phyloP scores from a whole-genome alignment of 2,329 filamentous ascomycete species.

The Lojkania enalia region DNA sequence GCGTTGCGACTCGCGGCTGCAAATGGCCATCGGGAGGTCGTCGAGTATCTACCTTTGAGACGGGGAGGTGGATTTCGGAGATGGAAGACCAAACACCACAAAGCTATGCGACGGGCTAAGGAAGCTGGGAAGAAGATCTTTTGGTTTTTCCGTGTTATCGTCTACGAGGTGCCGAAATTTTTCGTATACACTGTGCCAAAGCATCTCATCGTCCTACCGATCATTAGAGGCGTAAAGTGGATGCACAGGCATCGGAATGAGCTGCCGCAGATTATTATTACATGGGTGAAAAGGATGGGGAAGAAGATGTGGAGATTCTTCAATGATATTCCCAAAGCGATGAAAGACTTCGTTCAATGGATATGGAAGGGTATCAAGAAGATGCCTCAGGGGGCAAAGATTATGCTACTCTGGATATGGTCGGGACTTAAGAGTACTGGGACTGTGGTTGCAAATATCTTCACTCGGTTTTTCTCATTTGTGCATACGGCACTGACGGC shows the following conservation, averaged over 20 bases:
- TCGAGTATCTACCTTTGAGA: slow-evolving; percentile 48
- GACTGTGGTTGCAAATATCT: slow-evolving; percentile 4
- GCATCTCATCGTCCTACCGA: slow-evolving; percentile 11
- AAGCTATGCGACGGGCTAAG: slow-evolving; percentile 13
- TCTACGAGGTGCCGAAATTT: slow-evolving; percentile 19
- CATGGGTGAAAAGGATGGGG: slow-evolving; percentile 11
- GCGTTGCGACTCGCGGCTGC: slow-evolving; percentile 52
- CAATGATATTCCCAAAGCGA: neutral
- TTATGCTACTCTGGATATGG: slow-evolving; percentile 18
- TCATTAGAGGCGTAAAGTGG: slow-evolving; percentile 11
- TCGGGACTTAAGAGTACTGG: slow-evolving; percentile 14
- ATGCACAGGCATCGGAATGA: slow-evolving; percentile 13
- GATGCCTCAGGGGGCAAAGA: slow-evolving; percentile 14
- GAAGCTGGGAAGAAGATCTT: slow-evolving; percentile 9
- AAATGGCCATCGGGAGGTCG: slow-evolving; percentile 49
- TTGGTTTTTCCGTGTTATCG: slow-evolving; percentile 11
- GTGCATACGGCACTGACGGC: slow-evolving; percentile 18
- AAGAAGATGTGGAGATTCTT: slow-evolving; percentile 10
- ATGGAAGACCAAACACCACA: slow-evolving; percentile 21
- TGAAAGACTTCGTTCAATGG: slow-evolving; percentile 2
- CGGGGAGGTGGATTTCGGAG: slow-evolving; percentile 27
- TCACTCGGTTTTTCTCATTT: slow-evolving; percentile 17
- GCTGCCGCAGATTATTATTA: slow-evolving; percentile 11
- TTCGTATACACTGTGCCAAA: slow-evolving; percentile 19
- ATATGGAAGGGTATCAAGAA: slow-evolving; percentile 14